phyloP scores from a whole-genome alignment of 495 filamentous ascomycete genomes.

The Pseudotulostoma volvatum region DNA sequence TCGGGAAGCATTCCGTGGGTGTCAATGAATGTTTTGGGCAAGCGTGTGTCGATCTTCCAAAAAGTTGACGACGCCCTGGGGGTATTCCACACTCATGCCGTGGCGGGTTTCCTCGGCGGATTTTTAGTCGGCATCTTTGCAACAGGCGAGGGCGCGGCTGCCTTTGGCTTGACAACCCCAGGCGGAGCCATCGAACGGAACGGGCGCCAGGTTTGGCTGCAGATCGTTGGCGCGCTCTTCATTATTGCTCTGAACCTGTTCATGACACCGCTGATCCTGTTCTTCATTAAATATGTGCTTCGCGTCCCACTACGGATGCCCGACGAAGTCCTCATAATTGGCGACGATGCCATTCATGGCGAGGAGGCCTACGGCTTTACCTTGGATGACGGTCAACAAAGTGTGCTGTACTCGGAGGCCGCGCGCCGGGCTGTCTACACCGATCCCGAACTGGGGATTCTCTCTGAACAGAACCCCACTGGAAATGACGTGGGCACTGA shows the following conservation, averaged over 20 bases:
- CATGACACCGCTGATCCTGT: constrained; percentile 35
- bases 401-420: too few relatives aligned
- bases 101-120: constrained; percentile 35
- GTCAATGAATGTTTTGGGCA: constrained; percentile 35
- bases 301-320: constrained; percentile 34
- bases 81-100: constrained; percentile 37
- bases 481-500: too few relatives aligned
- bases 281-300: constrained; percentile 38
- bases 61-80: constrained; percentile 36
- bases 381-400: constrained; percentile 6
- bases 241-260: constrained; percentile 39
- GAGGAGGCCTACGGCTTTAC: constrained; percentile 32
- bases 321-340: constrained; percentile 29
- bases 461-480: too few relatives aligned
- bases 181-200: constrained; percentile 38
- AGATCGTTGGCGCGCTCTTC: constrained; percentile 38
- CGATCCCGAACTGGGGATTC: too few relatives aligned
- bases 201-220: constrained; percentile 35
- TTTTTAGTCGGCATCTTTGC: constrained; percentile 38
- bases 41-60: constrained; percentile 25
- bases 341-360: constrained; percentile 36
- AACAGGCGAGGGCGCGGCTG: constrained; percentile 29
- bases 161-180: constrained; percentile 32
- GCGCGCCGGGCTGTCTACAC: too few relatives aligned
- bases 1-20: constrained; percentile 37